phyloP scores from a whole-genome alignment of 1,284 basidiomycete species.

The Naganishia albida region DNA sequence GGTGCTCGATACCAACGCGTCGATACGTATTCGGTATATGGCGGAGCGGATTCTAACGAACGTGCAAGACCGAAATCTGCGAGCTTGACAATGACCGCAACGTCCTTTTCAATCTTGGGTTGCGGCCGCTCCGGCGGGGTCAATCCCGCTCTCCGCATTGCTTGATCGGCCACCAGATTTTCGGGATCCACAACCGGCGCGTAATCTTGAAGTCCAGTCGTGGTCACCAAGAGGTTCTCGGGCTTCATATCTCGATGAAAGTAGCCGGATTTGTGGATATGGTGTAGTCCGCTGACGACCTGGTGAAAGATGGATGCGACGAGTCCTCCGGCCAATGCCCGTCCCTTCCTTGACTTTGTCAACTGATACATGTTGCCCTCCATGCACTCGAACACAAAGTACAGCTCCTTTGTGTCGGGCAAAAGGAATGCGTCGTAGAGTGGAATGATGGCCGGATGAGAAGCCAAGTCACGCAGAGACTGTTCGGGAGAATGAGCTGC shows the following conservation, averaged over 20 bases:
- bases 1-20: conserved; percentile 99
- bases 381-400: conserved; percentile 99
- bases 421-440: conserved; percentile 98
- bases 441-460: conserved; percentile 96
- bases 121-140: conserved; percentile 29
- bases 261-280: conserved; percentile 90
- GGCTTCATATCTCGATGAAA: conserved; percentile 99
- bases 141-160: conserved; percentile 8
- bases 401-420: conserved; percentile 88
- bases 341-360: conserved; percentile 93
- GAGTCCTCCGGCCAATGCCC: conserved; percentile 90
- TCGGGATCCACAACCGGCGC: conserved; percentile 57
- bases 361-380: conserved; percentile 99
- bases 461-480: conserved; percentile 90
- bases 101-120: conserved; percentile 73
- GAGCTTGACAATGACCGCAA: conserved; percentile 94
- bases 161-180: conserved; percentile 22
- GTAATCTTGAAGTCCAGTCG: conserved; percentile 93
- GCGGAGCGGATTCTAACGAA: conserved; percentile 82
- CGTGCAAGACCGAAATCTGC: conserved; percentile 97
- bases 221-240: conserved; percentile 99
- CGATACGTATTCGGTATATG: conserved; percentile 98
- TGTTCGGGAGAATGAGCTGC: conserved; percentile 49
- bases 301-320: conserved; percentile 94
- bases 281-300: conserved; percentile 83